Evolutionary conservation across 2,329 filamentous ascomycete species (phyloP).

Genomic region (Phialophora macrospora): DNA sequence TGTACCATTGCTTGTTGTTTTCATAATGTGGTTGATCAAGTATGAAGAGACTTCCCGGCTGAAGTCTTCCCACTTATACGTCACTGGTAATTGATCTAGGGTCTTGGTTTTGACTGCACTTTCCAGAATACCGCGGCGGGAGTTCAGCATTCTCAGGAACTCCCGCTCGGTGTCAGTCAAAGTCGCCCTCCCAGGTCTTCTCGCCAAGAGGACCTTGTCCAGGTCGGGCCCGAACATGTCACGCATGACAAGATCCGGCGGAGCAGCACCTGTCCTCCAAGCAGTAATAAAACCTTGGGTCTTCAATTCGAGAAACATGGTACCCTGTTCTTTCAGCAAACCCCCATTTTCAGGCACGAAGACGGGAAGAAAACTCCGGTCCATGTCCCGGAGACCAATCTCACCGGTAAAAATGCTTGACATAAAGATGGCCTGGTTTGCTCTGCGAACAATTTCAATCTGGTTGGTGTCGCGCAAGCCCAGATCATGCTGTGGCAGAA

Average conservation of each 20-base stretch:
- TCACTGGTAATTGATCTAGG: slow-evolving; percentile 58
- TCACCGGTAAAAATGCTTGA: slow-evolving; percentile 68
- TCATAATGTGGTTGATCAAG: slow-evolving; percentile 55
- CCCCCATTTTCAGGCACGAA: slow-evolving; percentile 65
- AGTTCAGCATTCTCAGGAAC: slow-evolving; percentile 61
- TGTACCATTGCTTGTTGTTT: slow-evolving; percentile 10
- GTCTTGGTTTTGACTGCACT: slow-evolving; percentile 59
- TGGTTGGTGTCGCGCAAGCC: slow-evolving; percentile 58
- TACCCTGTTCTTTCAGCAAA: slow-evolving; percentile 64
- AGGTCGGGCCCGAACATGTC: slow-evolving; percentile 65
- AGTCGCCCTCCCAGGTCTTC: slow-evolving; percentile 60
- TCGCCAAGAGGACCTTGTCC: slow-evolving; percentile 57
- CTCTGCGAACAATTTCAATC: slow-evolving; percentile 65
- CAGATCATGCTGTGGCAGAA: slow-evolving; percentile 60
- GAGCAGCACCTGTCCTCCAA: slow-evolving; percentile 60
- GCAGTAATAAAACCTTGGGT: slow-evolving; percentile 70
- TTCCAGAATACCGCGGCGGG: slow-evolving; percentile 62
- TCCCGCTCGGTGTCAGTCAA: slow-evolving; percentile 64
- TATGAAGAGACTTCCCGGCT: slow-evolving; percentile 63
- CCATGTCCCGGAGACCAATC: slow-evolving; percentile 67
- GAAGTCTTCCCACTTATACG: slow-evolving; percentile 69
- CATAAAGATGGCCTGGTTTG: slow-evolving; percentile 69
- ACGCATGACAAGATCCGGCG: slow-evolving; percentile 61
- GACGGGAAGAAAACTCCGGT: slow-evolving; percentile 66
- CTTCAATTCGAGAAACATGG: slow-evolving; percentile 67